phyloP scores from a whole-genome alignment of 345 rosid species.

The Sonneratia caseolaris region DNA sequence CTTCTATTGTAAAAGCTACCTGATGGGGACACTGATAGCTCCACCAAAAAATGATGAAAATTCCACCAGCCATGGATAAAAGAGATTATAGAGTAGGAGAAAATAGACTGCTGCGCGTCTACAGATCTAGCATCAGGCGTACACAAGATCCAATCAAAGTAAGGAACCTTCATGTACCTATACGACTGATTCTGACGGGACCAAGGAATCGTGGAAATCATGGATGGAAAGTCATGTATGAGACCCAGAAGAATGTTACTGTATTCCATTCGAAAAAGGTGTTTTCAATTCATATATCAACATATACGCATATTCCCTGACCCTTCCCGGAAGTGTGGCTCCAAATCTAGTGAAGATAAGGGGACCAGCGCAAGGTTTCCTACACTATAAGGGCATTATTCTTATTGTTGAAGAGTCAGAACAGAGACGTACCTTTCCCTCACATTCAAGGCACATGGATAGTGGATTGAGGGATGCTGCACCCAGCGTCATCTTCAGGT shows the following conservation, averaged over 20 bases:
- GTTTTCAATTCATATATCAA: background rate
- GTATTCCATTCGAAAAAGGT: background rate
- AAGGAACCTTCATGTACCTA: background rate
- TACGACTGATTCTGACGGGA: background rate
- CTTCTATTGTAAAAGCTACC: constrained; percentile 13
- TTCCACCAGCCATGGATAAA: background rate
- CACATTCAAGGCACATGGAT: constrained; percentile 26
- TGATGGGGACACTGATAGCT: constrained; percentile 29
- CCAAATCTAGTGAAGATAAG: background rate
- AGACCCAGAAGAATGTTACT: background rate
- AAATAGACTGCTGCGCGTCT: background rate
- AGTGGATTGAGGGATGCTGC: constrained; percentile 1
- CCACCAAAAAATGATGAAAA: constrained; percentile 3
- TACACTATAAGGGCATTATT: constrained; percentile 10
- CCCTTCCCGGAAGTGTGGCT: background rate
- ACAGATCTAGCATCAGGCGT: background rate
- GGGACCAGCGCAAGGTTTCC: constrained; percentile 23
- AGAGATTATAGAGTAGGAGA: background rate
- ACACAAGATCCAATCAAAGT: background rate
- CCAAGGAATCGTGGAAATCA: background rate
- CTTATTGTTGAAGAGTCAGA: constrained; percentile 14
- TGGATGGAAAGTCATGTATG: background rate
- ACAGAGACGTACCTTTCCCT: constrained; percentile 17
- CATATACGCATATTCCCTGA: background rate
- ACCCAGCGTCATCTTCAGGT: background rate